Evolutionary conservation across 2,329 filamentous ascomycete genomes (phyloP), one percentile per base, ranked within the genome.

Genomic region (Cytospora mali): DNA sequence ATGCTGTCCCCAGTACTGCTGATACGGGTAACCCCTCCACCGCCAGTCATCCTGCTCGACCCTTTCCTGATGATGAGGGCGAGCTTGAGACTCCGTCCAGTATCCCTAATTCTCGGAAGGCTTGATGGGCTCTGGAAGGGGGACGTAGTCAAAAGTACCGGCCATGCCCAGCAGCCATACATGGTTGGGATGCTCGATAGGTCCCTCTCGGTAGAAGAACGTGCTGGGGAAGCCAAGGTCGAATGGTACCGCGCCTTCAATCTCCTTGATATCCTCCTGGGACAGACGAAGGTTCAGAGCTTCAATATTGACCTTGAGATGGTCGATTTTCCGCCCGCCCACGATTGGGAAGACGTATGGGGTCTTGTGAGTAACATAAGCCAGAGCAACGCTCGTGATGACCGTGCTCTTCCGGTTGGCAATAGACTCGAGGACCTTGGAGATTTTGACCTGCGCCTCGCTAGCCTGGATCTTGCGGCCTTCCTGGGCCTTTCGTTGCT

Each of bases 301-400:
- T 69, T 88, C 83, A 67, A 92, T 88, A 69, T 92, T 92, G 62
- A 80, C 81, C 70, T 87, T 83, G 48, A 93, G 76, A 71, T 93
- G 89, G 55, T 88, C 84, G 11, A 90, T 73, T 68, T 87, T 92
- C 13, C 89, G 81, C 0, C 88, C 87, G 13, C 90, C 89, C 5
- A 92, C 79, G 48, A 93, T 86, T 1, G 90, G 90, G 70, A 91
- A 91, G 14, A 92, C 87, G 69, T 91, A 86, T 0, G 88, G 84
- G 0, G 87, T 79, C 76, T 92, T 92, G 67, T 86, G 82, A 80
- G 90, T 83, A 16, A 92, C 86, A 70, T 93, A 93, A 2, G 90
- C 89, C 27, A 93, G 75, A 10, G 90, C 89, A 62, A 83, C 72
- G 65, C 78, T 79, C 18, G 79, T 81, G 66, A 81, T 75, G 58